These are phyloP conservation scores for Halenospora varia DNA, from an alignment of 495 filamentous ascomycete genomes.

Conservation along the genomic window DNA sequence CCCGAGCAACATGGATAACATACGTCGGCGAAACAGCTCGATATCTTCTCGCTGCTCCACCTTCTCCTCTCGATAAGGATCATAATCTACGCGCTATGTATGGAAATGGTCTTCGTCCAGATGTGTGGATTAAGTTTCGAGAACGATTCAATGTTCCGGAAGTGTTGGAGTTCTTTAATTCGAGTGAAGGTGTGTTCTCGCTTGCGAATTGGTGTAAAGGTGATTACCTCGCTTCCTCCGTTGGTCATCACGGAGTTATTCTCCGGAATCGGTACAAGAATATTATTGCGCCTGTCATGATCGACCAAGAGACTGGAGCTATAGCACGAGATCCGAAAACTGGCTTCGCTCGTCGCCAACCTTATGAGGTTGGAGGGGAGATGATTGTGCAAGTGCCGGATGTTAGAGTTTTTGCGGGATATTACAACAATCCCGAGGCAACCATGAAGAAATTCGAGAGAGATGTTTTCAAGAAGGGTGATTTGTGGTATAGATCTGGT, in stretches of 20 bases:
- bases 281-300: slow-evolving; percentile 59
- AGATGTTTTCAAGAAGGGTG: slow-evolving; percentile 70
- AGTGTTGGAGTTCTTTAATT: slow-evolving; percentile 64
- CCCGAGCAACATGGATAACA: slow-evolving; percentile 62
- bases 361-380: slow-evolving; percentile 69
- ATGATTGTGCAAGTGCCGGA: slow-evolving; percentile 64
- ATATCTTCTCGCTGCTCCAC: slow-evolving; percentile 68
- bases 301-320: slow-evolving; percentile 63
- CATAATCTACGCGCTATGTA: slow-evolving; percentile 66
- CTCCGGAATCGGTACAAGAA: slow-evolving; percentile 45
- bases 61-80: slow-evolving; percentile 55
- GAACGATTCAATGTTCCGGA: slow-evolving; percentile 58
- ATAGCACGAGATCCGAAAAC: slow-evolving; percentile 61
- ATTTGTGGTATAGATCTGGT: slow-evolving; percentile 71
- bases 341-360: slow-evolving; percentile 57
- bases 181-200: slow-evolving; percentile 57
- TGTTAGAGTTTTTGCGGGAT: slow-evolving; percentile 61
- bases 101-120: slow-evolving; percentile 74
- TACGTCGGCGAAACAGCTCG: slow-evolving; percentile 83
- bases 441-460: slow-evolving; percentile 64
- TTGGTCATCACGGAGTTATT: slow-evolving; percentile 69
- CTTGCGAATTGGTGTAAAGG: slow-evolving; percentile 55
- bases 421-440: slow-evolving; percentile 62
- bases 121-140: slow-evolving; percentile 68
- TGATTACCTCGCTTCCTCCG: slow-evolving; percentile 55